Evolutionary conservation across 2,329 filamentous ascomycete genomes (phyloP), one percentile per base, ranked within the genome.

Genomic region (Venturia aucupariae): DNA sequence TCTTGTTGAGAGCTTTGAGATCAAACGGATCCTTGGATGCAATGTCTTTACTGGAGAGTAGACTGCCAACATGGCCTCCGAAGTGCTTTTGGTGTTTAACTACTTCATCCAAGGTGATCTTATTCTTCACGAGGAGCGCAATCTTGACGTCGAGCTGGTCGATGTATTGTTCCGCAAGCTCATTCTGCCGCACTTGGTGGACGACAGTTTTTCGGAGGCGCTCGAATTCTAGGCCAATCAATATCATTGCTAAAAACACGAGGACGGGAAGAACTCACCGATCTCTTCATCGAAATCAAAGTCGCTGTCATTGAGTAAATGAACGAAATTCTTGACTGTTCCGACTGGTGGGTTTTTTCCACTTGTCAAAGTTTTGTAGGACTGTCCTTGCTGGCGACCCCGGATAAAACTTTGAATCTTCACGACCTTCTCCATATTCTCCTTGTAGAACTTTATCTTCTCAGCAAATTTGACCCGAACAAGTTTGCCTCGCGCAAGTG

Each of bases 91-190:
- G 94, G 73, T 97, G 94, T 71, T 92, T 91, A 64, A 99, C 90
- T 35, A 99, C 94, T 77, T 99, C 95, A 72, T 99, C 94, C 4
- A 99, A 82, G 0, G 94, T 97, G 72, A 99, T 99, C 77, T 99
- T 99, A 84, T 99, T 99, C 82, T 97, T 97, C 71, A 99, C 94
- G 22, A 99, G 82, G 3, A 99, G 84, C 0, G 94, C 94, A 74
- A 99, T 99, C 79, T 99, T 99, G 81, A 99, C 96, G 73, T 99
- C 95, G 42, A 99, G 84, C 74, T 99, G 94, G 71, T 96, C 92
- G 69, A 99, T 96, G 72, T 99, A 99, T 74, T 97, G 92, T 77
- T 99, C 94, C 46, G 95, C 86, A 80, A 96, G 87, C 77, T 99
- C 94, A 72, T 99, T 99, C 70, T 97, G 92, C 60, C 93, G 88